Percentiles rank a stretch among this genome's conserved stretches.
Conservation (phyloP, 176 grass and related monocot genomes). For the Rhipidocladum racemiflorum region DNA sequence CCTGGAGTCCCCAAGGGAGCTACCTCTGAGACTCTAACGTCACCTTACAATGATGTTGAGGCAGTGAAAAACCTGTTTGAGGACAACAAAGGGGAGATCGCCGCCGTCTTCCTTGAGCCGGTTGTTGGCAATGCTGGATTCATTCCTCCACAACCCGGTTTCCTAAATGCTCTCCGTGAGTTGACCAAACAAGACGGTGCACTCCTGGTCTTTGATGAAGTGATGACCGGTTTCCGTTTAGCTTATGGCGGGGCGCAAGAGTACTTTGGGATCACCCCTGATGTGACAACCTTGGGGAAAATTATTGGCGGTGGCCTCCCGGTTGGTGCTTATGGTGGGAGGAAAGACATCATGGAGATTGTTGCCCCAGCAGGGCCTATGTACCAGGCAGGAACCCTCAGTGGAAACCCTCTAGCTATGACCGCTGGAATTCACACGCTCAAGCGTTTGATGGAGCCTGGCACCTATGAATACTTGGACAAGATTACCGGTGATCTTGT, state of each 20-base stretch:
- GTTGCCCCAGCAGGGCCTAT: constrained; percentile 91
- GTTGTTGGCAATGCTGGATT: constrained; percentile 97
- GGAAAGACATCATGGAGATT: constrained; percentile 96
- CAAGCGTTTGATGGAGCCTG: constrained; percentile 65
- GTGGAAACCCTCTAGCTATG: constrained; percentile 97
- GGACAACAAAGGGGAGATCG: constrained; percentile 77
- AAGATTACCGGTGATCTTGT: constrained; percentile 82
- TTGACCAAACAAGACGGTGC: constrained; percentile 75
- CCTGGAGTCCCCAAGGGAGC: constrained; percentile 89
- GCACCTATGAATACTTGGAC: constrained; percentile 79
- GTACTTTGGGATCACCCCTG: constrained; percentile 91
- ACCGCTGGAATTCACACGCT: constrained; percentile 95
- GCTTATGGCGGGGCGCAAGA: constrained; percentile 95
- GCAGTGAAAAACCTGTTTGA: constrained; percentile 72
- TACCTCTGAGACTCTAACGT: constrained; percentile 68
- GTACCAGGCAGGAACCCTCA: constrained; percentile 99
- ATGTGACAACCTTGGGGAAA: constrained; percentile 91
- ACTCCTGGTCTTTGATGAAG: constrained; percentile 96
- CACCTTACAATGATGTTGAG: constrained; percentile 79
- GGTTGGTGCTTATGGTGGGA: constrained; percentile 92
- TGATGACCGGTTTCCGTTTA: constrained; percentile 97
- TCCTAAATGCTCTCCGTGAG: constrained; percentile 73
- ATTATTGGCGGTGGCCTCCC: constrained; percentile 91
- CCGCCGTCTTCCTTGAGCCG: constrained; percentile 87
- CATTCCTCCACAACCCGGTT: constrained; percentile 63